Conservation (phyloP, 495 filamentous ascomycete genomes). For the Glutinoglossum americanum region DNA sequence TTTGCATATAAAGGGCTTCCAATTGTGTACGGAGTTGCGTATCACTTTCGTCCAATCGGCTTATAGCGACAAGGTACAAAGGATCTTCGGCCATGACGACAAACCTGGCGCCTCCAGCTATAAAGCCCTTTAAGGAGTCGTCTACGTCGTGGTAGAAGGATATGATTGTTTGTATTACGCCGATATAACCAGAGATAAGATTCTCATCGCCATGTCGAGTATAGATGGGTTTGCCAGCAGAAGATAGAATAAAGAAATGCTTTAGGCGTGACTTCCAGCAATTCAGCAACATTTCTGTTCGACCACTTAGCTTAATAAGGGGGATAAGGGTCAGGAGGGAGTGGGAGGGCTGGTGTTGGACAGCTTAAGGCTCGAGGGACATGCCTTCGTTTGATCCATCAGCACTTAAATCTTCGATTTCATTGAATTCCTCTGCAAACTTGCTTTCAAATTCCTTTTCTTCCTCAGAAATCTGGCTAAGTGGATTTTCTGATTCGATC, state of each 20-base stretch:
- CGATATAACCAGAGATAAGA: conserved; percentile 77
- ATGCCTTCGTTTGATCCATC: conserved; percentile 46
- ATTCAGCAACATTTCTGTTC: conserved; percentile 27
- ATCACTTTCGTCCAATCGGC: conserved; percentile 76
- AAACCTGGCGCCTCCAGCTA: conserved; percentile 63
- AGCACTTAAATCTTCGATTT: conserved; percentile 40
- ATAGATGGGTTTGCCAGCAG: conserved; percentile 95
- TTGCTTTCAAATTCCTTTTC: conserved; percentile 31
- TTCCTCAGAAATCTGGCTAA: conserved; percentile 27
- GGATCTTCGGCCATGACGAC: conserved; percentile 65
- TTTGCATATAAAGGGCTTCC: conserved; percentile 93
- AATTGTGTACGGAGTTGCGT: conserved; percentile 69
- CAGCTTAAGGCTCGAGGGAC: neutral
- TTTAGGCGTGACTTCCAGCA: conserved; percentile 79
- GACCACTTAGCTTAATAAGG: neutral
- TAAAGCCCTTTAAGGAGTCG: conserved; percentile 60
- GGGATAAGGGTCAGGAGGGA: neutral
- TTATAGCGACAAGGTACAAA: conserved; percentile 84
- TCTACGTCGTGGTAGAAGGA: conserved; percentile 76
- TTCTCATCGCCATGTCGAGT: conserved; percentile 80
- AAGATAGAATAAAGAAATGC: conserved; percentile 89
- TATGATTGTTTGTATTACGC: conserved; percentile 93
- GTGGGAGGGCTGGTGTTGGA: neutral
- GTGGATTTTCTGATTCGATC: conserved; percentile 33
- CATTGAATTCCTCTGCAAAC: conserved; percentile 59